Conservation (phyloP, 179 eudicot genomes). For the Heliamphora pulchella region DNA sequence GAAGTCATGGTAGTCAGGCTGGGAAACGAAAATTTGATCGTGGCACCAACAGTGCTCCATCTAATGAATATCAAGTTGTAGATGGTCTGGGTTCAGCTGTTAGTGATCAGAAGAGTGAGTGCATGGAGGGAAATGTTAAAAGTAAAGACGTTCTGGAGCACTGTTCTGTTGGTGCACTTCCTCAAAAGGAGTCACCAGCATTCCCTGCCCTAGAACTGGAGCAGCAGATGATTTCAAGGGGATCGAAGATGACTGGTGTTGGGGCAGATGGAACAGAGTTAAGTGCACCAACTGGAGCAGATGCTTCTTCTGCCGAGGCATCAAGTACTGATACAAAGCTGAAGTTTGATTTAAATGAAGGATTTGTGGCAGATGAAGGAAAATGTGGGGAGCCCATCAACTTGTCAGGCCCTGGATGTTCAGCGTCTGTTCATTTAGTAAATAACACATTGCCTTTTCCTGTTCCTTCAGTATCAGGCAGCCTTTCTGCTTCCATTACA, state of each 20-base stretch:
- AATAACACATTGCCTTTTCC: constrained; percentile 20
- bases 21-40: constrained; percentile 15
- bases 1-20: constrained; percentile 12
- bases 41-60: constrained; percentile 15
- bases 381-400: constrained; percentile 41
- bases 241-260: constrained; percentile 14
- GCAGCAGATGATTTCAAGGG: constrained; percentile 15
- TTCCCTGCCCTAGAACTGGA: constrained; percentile 19
- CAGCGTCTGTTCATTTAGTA: constrained; percentile 14
- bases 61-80: constrained; percentile 18
- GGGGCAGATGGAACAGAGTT: constrained; percentile 24
- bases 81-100: constrained; percentile 15
- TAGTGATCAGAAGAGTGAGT: constrained; percentile 22
- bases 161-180: constrained; percentile 10
- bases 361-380: constrained; percentile 62
- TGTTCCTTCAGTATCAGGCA: constrained; percentile 29
- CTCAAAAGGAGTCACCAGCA: constrained; percentile 17
- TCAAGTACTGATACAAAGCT: constrained; percentile 37
- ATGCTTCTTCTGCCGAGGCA: constrained; percentile 28
- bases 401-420: constrained; percentile 18
- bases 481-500: constrained; percentile 54
- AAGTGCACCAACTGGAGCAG: constrained; percentile 25
- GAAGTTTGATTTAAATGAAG: constrained; percentile 89
- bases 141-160: constrained; percentile 22
- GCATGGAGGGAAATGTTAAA: constrained; percentile 24